A percentile compares a stretch with the other conserved stretches of the same genome.
These are phyloP conservation scores for Carallia pectinifolia DNA, from an alignment of 345 rosid species.

Conservation along the genomic window DNA sequence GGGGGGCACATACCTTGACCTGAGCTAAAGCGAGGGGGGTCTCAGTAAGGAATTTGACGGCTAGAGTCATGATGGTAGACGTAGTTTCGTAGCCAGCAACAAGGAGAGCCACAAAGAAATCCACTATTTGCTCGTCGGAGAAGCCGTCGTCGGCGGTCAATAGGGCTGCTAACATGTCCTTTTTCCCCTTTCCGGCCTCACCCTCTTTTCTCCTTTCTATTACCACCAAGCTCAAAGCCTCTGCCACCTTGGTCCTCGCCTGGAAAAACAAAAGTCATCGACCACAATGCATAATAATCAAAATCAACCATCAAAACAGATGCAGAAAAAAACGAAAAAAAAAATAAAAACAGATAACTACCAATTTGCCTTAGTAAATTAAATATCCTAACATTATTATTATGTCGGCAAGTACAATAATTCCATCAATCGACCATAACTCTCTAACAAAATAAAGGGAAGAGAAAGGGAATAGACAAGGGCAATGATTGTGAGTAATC, in stretches of 20 bases:
- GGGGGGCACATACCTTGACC: constrained; percentile 52
- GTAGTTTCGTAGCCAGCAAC: constrained; percentile 99
- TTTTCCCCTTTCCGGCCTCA: constrained; percentile 47
- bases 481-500: too few species aligned
- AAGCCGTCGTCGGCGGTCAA: constrained; percentile 62
- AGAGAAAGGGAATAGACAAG: background rate
- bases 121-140: constrained; percentile 85
- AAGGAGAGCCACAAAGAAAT: constrained; percentile 77
- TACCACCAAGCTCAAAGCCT: constrained; percentile 78
- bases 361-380: too few species aligned
- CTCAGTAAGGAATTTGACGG: constrained; percentile 91
- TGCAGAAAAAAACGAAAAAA: too few species aligned
- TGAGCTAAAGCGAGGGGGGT: constrained; percentile 86
- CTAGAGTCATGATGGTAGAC: constrained; percentile 93
- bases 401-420: too few species aligned
- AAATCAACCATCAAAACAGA: background rate
- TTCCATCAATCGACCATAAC: too few species aligned
- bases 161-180: constrained; percentile 82
- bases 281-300: too few species aligned
- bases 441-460: background rate
- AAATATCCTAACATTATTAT: too few species aligned
- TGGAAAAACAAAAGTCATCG: constrained; percentile 2
- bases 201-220: constrained; percentile 59
- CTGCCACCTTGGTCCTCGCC: constrained; percentile 98
- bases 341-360: too few species aligned